A percentile compares a stretch with the other conserved stretches of the same genome.
Evolutionary conservation across 176 grass and related monocot species (phyloP).

Genomic region (Poa annua): DNA sequence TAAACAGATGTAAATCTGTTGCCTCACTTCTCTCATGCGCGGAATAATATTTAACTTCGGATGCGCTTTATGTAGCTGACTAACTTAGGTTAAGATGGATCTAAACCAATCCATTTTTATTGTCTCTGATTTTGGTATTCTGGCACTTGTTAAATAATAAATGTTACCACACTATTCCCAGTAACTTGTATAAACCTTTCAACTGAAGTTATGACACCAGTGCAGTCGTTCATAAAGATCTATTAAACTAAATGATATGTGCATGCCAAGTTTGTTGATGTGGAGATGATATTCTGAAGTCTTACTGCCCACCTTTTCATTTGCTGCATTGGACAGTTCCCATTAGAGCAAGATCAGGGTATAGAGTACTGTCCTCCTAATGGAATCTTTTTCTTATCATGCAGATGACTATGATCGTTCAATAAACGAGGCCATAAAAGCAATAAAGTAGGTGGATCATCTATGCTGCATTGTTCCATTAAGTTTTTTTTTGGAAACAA

Average conservation of each 20-base stretch:
- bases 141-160: slow-evolving; percentile 36
- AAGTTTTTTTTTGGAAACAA: not conserved
- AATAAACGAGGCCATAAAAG: slow-evolving; percentile 97
- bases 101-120: too few species aligned
- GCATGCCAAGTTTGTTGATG: slow-evolving; percentile 26
- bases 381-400: slow-evolving; percentile 30
- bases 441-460: slow-evolving; percentile 79
- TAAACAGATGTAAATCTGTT: slow-evolving; percentile 13
- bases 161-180: slow-evolving; percentile 25
- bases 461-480: slow-evolving; percentile 9
- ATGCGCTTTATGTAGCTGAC: slow-evolving; percentile 1
- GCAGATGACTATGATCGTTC: slow-evolving; percentile 98
- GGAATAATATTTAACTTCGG: slow-evolving; percentile 2
- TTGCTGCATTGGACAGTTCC: slow-evolving; percentile 9
- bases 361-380: slow-evolving; percentile 26
- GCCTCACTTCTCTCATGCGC: not conserved
- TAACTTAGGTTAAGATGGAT: not conserved
- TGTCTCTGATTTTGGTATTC: not conserved
- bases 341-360: slow-evolving; percentile 17
- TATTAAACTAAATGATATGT: slow-evolving; percentile 4
- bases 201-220: not conserved
- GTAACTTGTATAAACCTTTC: slow-evolving; percentile 30
- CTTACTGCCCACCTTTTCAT: not conserved
- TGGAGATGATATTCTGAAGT: not conserved
- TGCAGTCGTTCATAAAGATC: slow-evolving; percentile 9